Percentiles rank a stretch among this genome's conserved stretches.
Evolutionary conservation across 805 yeast species (phyloP).

Genomic region (Maudiozyma barnettii): DNA sequence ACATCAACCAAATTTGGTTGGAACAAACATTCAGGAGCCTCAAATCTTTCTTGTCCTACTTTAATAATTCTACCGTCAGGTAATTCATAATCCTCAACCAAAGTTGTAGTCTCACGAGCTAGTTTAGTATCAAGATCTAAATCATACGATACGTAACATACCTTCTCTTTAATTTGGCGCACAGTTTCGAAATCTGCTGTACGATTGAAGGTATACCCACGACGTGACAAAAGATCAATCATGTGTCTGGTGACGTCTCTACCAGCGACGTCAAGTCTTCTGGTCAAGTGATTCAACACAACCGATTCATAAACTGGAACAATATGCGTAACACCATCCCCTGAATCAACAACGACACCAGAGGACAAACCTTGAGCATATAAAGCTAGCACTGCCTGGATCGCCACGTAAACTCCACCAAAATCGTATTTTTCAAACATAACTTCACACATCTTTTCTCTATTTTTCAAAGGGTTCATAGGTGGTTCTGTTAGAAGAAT

Average conservation of each 20-base stretch:
- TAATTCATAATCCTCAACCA: constrained; percentile 83
- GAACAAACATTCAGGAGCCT: constrained; percentile 62
- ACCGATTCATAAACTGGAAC: constrained; percentile 97
- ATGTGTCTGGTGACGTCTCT: constrained; percentile 96
- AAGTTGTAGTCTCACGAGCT: constrained; percentile 89
- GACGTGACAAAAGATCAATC: constrained; percentile 80
- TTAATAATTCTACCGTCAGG: constrained; percentile 95
- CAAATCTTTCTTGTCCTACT: constrained; percentile 91
- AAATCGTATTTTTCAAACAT: constrained; percentile 91
- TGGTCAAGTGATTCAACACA: constrained; percentile 88
- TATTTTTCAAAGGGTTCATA: constrained; percentile 85
- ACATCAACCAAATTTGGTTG: constrained; percentile 92
- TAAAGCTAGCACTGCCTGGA: constrained; percentile 94
- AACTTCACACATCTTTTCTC: constrained; percentile 87
- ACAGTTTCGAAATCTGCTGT: constrained; percentile 98
- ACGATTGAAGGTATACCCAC: constrained; percentile 96
- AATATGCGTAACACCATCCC: constrained; percentile 89
- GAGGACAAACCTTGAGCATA: constrained; percentile 95
- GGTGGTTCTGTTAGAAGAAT: constrained; percentile 94
- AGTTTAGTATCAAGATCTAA: constrained; percentile 78
- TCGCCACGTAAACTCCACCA: constrained; percentile 91
- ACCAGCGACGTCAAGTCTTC: constrained; percentile 93
- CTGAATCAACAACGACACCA: constrained; percentile 97
- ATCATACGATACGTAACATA: constrained; percentile 92
- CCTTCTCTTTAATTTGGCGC: constrained; percentile 92